Conservation (phyloP, 2,329 filamentous ascomycete genomes). For the Fusarium sp. region DNA sequence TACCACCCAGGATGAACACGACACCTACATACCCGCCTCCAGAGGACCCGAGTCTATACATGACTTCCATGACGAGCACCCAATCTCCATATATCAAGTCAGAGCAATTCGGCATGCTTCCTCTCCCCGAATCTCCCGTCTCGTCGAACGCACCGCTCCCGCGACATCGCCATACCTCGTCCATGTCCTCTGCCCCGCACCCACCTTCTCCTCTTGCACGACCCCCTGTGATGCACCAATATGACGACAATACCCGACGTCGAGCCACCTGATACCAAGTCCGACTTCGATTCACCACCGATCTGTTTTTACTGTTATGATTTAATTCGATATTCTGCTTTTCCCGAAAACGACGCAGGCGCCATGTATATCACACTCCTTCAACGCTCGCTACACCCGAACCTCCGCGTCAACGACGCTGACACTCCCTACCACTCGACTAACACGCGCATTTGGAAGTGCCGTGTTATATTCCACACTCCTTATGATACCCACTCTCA, state of each 20-base stretch:
- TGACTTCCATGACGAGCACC: conserved; percentile 50
- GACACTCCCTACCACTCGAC: conserved; percentile 44
- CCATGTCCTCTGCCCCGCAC: conserved; percentile 49
- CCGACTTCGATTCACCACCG: conserved; percentile 30
- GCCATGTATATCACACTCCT: conserved; percentile 52
- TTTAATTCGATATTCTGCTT: conserved; percentile 31
- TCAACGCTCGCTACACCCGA: conserved; percentile 48
- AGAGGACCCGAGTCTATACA: conserved; percentile 52
- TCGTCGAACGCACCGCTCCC: conserved; percentile 48
- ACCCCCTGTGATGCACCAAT: conserved; percentile 44
- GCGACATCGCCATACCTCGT: conserved; percentile 52
- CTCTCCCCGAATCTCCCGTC: conserved; percentile 57
- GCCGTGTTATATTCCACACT: conserved; percentile 46
- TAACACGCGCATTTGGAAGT: conserved; percentile 39
- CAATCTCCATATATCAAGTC: conserved; percentile 58
- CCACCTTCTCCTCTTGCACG: conserved; percentile 49
- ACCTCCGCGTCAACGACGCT: conserved; percentile 45
- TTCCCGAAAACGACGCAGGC: conserved; percentile 45
- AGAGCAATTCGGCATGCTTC: conserved; percentile 56
- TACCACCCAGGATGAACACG: conserved; percentile 61
- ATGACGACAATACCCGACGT: conserved; percentile 51
- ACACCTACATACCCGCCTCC: conserved; percentile 57
- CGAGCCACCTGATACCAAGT: conserved; percentile 41
- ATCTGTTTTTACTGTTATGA: conserved; percentile 27
- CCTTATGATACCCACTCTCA: conserved; percentile 45